Evolutionary conservation across 305 asterid genomes (phyloP).

Genomic region (Fraxinus albicans): DNA sequence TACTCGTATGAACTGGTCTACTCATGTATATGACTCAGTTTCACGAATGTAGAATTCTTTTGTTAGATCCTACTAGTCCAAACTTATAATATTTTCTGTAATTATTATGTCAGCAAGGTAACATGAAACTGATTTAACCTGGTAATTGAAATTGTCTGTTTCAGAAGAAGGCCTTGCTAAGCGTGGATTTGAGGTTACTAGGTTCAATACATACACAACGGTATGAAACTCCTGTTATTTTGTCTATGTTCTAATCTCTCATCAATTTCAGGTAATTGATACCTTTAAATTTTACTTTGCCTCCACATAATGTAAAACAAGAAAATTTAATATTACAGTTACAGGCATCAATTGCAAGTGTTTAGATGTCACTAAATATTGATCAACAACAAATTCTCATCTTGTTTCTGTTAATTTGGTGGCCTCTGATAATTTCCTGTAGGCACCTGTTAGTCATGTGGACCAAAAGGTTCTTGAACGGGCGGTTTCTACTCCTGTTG

Average conservation of each 20-base stretch:
- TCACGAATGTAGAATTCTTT: neutral
- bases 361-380: neutral
- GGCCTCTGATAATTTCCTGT: conserved; percentile 20
- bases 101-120: neutral
- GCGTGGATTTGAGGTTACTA: conserved; percentile 78
- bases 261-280: neutral
- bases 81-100: neutral
- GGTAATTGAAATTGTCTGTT: conserved; percentile 19
- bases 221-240: conserved; percentile 32
- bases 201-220: conserved; percentile 81
- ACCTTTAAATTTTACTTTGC: neutral
- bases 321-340: neutral
- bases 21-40: neutral
- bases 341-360: neutral
- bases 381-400: neutral
- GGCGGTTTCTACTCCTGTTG: conserved; percentile 71
- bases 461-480: conserved; percentile 46
- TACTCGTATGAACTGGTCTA: neutral
- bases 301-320: neutral
- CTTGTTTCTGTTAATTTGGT: neutral
- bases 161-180: conserved; percentile 72
- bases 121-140: conserved; percentile 1
- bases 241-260: neutral
- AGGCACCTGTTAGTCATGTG: conserved; percentile 59
- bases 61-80: neutral